Evolutionary conservation across 805 yeast species (phyloP).

Genomic region (Huiozyma sinensis): DNA sequence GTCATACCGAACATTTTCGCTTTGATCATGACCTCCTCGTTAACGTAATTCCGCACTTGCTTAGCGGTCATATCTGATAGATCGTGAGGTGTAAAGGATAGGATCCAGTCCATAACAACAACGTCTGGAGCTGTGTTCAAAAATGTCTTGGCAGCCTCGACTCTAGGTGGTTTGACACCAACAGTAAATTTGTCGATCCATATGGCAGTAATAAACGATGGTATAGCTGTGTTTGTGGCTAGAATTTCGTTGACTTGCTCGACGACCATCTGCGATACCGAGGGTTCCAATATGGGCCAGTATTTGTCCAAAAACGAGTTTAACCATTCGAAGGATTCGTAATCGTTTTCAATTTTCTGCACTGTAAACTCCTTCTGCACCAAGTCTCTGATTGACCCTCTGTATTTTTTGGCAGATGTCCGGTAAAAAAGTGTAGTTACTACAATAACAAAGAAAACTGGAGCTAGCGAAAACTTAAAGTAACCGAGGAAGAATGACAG

Average conservation of each 20-base stretch:
- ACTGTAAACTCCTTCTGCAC: slow-evolving; percentile 81
- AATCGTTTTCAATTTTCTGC: slow-evolving; percentile 72
- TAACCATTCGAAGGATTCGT: slow-evolving; percentile 93
- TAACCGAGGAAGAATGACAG: slow-evolving; percentile 74
- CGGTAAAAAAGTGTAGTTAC: slow-evolving; percentile 64
- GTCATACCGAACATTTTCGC: slow-evolving; percentile 74
- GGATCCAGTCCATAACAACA: slow-evolving; percentile 96
- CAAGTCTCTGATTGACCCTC: slow-evolving; percentile 62
- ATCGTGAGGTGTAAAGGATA: slow-evolving; percentile 88
- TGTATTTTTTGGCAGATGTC: slow-evolving; percentile 69
- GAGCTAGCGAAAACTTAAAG: slow-evolving; percentile 65
- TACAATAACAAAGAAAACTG: slow-evolving; percentile 63
- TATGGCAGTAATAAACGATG: slow-evolving; percentile 70
- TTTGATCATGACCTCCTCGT: slow-evolving; percentile 69
- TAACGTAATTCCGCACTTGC: slow-evolving; percentile 74
- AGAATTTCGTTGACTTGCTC: slow-evolving; percentile 77
- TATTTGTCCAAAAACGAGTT: slow-evolving; percentile 81
- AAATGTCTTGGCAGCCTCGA: slow-evolving; percentile 81
- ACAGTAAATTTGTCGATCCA: slow-evolving; percentile 84
- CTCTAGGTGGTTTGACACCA: slow-evolving; percentile 93
- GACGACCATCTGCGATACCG: slow-evolving; percentile 72
- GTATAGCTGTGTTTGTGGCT: slow-evolving; percentile 61
- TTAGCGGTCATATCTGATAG: slow-evolving; percentile 73
- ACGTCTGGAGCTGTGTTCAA: slow-evolving; percentile 85
- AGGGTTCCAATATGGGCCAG: slow-evolving; percentile 88